These are phyloP conservation scores for Spiraea crenata DNA, from an alignment of 331 rosid species.

Conservation along the genomic window DNA sequence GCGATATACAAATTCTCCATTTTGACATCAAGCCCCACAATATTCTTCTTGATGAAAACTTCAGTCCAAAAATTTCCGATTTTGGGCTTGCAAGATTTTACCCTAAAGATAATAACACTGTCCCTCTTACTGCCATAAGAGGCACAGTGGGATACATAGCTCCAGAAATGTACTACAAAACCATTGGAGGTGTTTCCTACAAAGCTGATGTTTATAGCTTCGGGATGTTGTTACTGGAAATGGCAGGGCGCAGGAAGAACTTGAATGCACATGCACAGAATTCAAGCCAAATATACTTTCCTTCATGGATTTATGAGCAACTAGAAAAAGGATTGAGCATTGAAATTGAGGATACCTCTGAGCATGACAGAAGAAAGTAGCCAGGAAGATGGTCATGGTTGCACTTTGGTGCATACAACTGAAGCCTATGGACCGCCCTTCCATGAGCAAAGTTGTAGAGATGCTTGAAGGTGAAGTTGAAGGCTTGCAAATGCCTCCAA, in stretches of 20 bases:
- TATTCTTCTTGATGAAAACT: slow-evolving; percentile 4
- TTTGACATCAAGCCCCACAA: slow-evolving; percentile 25
- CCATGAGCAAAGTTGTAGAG: slow-evolving; percentile 8
- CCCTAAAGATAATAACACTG: not conserved
- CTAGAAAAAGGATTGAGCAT: not conserved
- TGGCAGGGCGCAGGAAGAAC: slow-evolving; percentile 14
- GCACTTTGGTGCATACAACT: slow-evolving; percentile 19
- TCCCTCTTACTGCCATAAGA: not conserved
- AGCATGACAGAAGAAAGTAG: not conserved
- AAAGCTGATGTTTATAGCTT: slow-evolving; percentile 19
- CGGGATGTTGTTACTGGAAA: slow-evolving; percentile 15
- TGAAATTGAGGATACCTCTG: not conserved
- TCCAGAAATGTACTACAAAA: slow-evolving; percentile 10
- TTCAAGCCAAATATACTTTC: slow-evolving; percentile 13
- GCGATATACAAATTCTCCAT: slow-evolving; percentile 19
- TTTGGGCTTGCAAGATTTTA: slow-evolving; percentile 17
- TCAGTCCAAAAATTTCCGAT: slow-evolving; percentile 14
- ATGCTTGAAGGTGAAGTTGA: slow-evolving; percentile 20
- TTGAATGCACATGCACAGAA: not conserved
- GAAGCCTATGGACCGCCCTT: not conserved
- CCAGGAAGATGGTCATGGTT: slow-evolving; percentile 22
- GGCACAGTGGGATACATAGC: slow-evolving; percentile 20
- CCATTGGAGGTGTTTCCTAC: not conserved
- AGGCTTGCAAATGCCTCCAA: slow-evolving; percentile 7
- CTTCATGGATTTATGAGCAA: slow-evolving; percentile 9